phyloP scores from a whole-genome alignment of 2,329 filamentous ascomycete species.

The Nemania abortiva region DNA sequence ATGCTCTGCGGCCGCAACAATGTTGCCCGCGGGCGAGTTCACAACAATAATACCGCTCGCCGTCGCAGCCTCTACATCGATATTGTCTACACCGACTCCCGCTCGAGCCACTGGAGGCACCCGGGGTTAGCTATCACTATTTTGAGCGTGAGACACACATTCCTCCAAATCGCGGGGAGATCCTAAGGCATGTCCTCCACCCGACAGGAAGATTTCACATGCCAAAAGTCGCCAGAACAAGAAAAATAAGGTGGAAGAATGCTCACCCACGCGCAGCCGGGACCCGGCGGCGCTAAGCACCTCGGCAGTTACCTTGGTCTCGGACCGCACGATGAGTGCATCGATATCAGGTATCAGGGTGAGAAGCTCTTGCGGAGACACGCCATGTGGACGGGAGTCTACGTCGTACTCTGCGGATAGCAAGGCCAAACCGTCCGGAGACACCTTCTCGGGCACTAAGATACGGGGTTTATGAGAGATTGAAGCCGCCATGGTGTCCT shows the following conservation, averaged over 20 bases:
- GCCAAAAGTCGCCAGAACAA: not conserved
- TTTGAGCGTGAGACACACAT: not conserved
- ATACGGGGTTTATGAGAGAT: constrained; percentile 57
- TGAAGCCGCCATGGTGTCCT: constrained; percentile 23
- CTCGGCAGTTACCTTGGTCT: constrained; percentile 80
- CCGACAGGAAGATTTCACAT: not conserved
- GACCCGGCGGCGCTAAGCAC: constrained; percentile 72
- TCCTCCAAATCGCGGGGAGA: not conserved
- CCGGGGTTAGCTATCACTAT: not conserved
- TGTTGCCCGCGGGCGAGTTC: constrained; percentile 83
- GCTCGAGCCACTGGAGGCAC: constrained; percentile 72
- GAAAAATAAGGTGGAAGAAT: not conserved
- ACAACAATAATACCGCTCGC: constrained; percentile 81
- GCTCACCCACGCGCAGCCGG: constrained; percentile 71
- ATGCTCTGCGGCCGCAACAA: constrained; percentile 83
- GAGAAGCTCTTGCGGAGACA: constrained; percentile 73
- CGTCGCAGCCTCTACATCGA: constrained; percentile 79
- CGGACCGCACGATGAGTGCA: constrained; percentile 82
- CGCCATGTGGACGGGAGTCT: constrained; percentile 70
- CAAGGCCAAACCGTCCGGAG: constrained; percentile 79
- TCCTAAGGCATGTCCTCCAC: not conserved
- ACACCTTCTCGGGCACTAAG: constrained; percentile 84
- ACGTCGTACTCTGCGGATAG: constrained; percentile 76
- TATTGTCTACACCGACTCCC: constrained; percentile 86
- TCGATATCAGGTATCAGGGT: constrained; percentile 78